Evolutionary conservation across 2,329 filamentous ascomycete species (phyloP), one percentile per base, ranked within the genome.

Genomic region (Calycina marina): DNA sequence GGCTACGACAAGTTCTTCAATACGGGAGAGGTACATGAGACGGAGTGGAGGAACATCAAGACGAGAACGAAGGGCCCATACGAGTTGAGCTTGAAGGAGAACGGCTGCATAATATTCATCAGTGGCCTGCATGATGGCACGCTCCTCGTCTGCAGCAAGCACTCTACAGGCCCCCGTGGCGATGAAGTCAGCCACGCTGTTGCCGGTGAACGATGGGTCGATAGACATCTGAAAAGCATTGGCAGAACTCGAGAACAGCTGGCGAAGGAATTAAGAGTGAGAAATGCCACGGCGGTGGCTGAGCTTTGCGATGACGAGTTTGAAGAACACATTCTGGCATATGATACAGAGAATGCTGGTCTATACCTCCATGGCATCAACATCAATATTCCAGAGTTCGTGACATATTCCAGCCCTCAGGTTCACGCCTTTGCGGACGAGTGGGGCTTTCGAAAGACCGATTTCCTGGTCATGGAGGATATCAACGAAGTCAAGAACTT

Each of bases 1-100:
- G 90, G 90, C 31, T 98, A 98, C 57, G 88, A 98, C 65, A 98
- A 98, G 58, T 98, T 98, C 62, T 98, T 98, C 71, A 98, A 98
- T 48, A 69, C 83, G 25, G 71, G 72, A 31, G 90, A 98, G 58
- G 78, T 93, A 5, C 56, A 61, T 28, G 72, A 79, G 42, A 98
- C 90, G 3, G 69, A 76, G 47, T 98, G 90, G 90, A 56, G 62
- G 11, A 81, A 78, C 49, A 83, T 98, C 38, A 64, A 78, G 50
- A 57, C 58, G 16, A 67, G 79, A 35, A 96, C 90, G 1, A 62
- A 72, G 41, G 85, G 84, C 0, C 90, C 90, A 0, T 98, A 96
- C 48, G 90, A 98, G 58, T 62, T 98, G 35, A 96, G 85, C 36
- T 72, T 96, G 32, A 98, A 98, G 60, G 90, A 98, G 58, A 98